Base-by-base conservation (phyloP, 768 basidiomycete genomes). In the Lactifluus volemus region DNA sequence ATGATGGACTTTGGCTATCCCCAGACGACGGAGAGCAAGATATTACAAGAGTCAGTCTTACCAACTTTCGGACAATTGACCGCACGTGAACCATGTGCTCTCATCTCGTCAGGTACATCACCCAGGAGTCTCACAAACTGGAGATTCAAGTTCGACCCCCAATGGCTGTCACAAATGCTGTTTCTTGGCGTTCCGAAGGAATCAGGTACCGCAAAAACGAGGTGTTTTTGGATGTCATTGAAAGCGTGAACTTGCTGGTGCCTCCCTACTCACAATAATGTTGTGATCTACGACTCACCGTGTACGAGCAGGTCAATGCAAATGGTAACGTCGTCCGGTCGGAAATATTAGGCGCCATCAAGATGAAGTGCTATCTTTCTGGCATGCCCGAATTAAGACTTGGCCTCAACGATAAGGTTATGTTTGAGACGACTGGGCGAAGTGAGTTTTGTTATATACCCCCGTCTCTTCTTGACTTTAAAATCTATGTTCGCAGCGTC, bases 1-100 rank as follows among this genome's bases (percentile, higher is more conserved):
- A 98, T 98, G 92, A 98, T 98, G 94, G 97, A 99, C 77, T 99
- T 97, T 74, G 97, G 97, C 8, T 98, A 88, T 71, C 96, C 97
- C 0, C 97, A 98, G 73, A 99, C 96, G 45, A 98, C 97, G 15
- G 97, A 99, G 77, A 93, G 91, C 81, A 98, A 99, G 80, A 99
- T 98, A 67, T 75, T 98, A 54, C 96, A 98, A 75, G 96, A 98
- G 87, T 92, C 64, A 68, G 53, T 32, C 53, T 12, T 29, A 45
- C 29, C 44, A 36, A 6, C 38, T 2, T 32, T 51, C 6, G 21
- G 41, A 44, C 39, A 9, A 45, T 29, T 25, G 15, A 12, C 10
- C 47, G 39, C 44, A 11, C 34, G 2, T 42, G 49, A 48, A 49
- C 50, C 14, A 47, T 41, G 36, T 14, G 47, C 48, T 21, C 51